Evolutionary conservation across 192 early-diverging fungal genomes (phyloP).

Genomic region (Chytriomyces sp.): DNA sequence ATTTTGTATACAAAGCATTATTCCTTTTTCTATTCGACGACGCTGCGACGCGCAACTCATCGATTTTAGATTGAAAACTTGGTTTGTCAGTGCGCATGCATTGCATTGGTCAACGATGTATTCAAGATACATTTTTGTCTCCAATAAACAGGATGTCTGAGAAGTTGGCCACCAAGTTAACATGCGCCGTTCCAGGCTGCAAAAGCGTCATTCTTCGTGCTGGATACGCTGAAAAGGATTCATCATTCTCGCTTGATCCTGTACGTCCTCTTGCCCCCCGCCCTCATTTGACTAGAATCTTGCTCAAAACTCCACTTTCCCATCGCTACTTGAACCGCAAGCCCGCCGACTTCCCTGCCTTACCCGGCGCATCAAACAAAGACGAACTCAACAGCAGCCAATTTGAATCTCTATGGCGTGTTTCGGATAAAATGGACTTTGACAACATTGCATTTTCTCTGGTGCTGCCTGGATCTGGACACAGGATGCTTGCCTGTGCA

Average conservation of each 20-base stretch:
- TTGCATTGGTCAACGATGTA: conserved; percentile 28
- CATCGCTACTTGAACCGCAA: too few relatives aligned
- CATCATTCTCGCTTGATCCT: neutral
- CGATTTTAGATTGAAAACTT: conserved; percentile 43
- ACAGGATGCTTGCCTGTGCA: conserved; percentile 28
- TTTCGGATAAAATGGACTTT: conserved; percentile 24
- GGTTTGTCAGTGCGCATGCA: conserved; percentile 38
- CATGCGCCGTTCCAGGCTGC: conserved; percentile 6
- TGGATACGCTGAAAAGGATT: conserved; percentile 1
- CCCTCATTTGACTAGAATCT: too few relatives aligned
- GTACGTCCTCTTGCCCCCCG: conserved; percentile 1
- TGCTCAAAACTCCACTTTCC: too few relatives aligned
- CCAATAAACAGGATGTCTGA: neutral
- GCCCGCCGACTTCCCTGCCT: conserved; percentile 1
- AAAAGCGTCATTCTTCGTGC: neutral
- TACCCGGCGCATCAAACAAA: conserved; percentile 5
- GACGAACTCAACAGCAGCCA: neutral
- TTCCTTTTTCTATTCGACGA: neutral
- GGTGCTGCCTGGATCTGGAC: neutral
- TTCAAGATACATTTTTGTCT: neutral
- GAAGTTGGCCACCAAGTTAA: neutral
- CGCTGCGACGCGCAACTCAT: conserved; percentile 1
- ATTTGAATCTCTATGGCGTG: conserved; percentile 13
- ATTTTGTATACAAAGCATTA: neutral
- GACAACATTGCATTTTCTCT: conserved; percentile 15